Evolutionary conservation across 208 protist species (phyloP).

Genomic region (Trichomonas gallinae): DNA sequence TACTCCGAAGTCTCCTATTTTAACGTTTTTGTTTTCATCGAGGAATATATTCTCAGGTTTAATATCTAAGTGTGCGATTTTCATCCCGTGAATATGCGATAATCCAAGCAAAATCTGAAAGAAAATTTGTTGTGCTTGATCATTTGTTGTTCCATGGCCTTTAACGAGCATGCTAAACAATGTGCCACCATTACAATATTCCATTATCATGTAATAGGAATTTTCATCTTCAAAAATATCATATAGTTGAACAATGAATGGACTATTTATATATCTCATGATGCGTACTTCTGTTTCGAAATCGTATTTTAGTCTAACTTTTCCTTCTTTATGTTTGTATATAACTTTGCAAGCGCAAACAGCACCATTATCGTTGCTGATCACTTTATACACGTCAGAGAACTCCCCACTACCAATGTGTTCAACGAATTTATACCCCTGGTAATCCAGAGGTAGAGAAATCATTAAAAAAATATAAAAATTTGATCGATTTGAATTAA

Average conservation of each 20-base stretch:
- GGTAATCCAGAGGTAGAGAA: too few relatives aligned
- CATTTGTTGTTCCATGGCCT: not conserved
- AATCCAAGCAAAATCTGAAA: not conserved
- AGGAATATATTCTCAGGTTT: not conserved
- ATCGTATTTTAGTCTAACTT: not conserved
- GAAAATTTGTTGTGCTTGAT: not conserved
- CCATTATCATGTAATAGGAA: not conserved
- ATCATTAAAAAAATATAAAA: too few relatives aligned
- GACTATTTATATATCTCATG: slow-evolving; percentile 32
- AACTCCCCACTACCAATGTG: not conserved
- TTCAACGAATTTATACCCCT: not conserved
- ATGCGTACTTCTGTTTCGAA: slow-evolving; percentile 33
- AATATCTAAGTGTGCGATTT: not conserved
- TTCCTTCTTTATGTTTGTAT: not conserved
- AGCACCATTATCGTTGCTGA: not conserved
- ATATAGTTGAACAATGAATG: slow-evolving; percentile 43
- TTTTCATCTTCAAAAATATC: slow-evolving; percentile 31
- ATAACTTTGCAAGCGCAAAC: not conserved
- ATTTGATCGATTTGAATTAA: too few relatives aligned
- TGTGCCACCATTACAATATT: slow-evolving; percentile 22
- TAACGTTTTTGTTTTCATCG: not conserved
- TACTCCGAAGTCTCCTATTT: not conserved
- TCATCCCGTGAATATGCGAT: not conserved
- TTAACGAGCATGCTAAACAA: not conserved
- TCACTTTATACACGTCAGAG: not conserved